A percentile compares a stretch with the other conserved stretches of the same genome.
These are phyloP conservation scores for Carex arenaria DNA, from an alignment of 202 grass and related monocot genomes.

Conservation along the genomic window DNA sequence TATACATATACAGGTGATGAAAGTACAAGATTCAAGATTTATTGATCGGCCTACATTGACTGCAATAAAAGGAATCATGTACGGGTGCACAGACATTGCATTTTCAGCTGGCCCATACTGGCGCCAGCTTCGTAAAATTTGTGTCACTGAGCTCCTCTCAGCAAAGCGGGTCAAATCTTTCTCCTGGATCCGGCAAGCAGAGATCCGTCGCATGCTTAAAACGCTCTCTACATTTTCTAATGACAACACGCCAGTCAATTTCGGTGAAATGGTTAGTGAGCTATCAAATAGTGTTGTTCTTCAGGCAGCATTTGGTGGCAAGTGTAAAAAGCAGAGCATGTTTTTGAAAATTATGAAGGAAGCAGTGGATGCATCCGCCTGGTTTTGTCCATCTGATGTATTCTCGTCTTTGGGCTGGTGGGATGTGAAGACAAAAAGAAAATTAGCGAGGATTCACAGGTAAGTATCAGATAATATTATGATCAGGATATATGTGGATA, in stretches of 20 bases:
- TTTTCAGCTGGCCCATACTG: constrained; percentile 31
- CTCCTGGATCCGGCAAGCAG: constrained; percentile 14
- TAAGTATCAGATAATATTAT: background rate
- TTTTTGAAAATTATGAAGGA: constrained; percentile 14
- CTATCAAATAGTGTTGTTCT: background rate
- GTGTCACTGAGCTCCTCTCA: constrained; percentile 35
- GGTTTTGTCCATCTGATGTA: constrained; percentile 13
- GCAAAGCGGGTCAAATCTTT: constrained; percentile 30
- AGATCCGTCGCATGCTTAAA: constrained; percentile 13
- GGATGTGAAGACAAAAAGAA: constrained; percentile 11
- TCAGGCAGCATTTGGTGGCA: constrained; percentile 19
- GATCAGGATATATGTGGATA: too few species aligned
- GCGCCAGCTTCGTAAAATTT: constrained; percentile 31
- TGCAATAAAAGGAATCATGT: constrained; percentile 9
- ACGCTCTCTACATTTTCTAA: background rate
- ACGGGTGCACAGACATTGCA: constrained; percentile 13
- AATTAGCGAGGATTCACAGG: constrained; percentile 17
- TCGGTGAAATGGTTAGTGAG: constrained; percentile 3
- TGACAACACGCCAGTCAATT: background rate
- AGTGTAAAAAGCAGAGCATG: background rate
- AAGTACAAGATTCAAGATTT: constrained; percentile 38
- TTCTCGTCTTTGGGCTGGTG: constrained; percentile 1
- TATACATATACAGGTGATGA: constrained; percentile 24
- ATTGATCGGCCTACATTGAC: constrained; percentile 14
- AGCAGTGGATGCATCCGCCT: background rate